Conservation (phyloP, 345 rosid species). For the Noccaea caerulescens region DNA sequence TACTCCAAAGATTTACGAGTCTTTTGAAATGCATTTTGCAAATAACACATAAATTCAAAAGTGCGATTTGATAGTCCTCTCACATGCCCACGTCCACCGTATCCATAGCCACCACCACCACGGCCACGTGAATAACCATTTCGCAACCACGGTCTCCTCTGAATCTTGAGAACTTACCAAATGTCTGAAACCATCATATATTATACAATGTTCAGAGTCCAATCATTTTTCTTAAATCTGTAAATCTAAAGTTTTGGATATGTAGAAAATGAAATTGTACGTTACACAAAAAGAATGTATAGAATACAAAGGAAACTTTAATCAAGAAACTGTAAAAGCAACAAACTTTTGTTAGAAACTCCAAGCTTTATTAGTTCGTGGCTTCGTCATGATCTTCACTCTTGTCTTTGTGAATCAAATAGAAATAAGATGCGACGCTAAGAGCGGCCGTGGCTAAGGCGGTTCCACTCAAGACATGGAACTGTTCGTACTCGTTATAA, state of each 20-base stretch:
- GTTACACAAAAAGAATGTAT: too few relatives aligned
- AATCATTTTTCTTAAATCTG: too few relatives aligned
- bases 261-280: too few relatives aligned
- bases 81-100: slow-evolving; percentile 16
- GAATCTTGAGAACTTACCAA: neutral
- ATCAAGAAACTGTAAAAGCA: too few relatives aligned
- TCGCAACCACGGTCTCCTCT: slow-evolving; percentile 12
- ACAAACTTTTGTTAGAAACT: too few relatives aligned
- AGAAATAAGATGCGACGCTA: slow-evolving; percentile 30
- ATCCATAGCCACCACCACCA: slow-evolving; percentile 17
- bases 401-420: slow-evolving; percentile 32
- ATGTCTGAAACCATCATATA: too few relatives aligned
- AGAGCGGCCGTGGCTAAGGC: slow-evolving; percentile 26
- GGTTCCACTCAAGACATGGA: neutral
- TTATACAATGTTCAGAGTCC: too few relatives aligned
- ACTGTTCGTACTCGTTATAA: neutral
- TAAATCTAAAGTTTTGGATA: too few relatives aligned
- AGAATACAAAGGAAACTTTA: too few relatives aligned
- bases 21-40: neutral
- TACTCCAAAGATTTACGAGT: neutral
- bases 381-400: neutral
- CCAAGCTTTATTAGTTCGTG: too few relatives aligned
- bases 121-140: slow-evolving; percentile 9
- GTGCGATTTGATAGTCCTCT: slow-evolving; percentile 17
- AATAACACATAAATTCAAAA: neutral